phyloP scores from a whole-genome alignment of 306 rosid genomes.

The Malus sylvestris region DNA sequence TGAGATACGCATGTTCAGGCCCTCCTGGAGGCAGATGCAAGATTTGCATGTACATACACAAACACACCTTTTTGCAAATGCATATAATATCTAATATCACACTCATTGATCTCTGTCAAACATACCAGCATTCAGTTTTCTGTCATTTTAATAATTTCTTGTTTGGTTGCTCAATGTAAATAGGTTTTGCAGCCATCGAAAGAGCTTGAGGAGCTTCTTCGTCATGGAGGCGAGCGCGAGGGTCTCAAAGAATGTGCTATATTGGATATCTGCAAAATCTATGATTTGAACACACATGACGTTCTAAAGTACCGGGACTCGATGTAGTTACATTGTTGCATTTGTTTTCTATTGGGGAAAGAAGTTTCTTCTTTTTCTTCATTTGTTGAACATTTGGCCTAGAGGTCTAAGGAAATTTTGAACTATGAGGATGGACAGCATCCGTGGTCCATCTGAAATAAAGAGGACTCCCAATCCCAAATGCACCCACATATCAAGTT shows the following conservation, averaged over 20 bases:
- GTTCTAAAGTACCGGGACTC: slow-evolving; percentile 51
- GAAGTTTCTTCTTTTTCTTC: not conserved
- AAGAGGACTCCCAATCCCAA: too few relatives aligned
- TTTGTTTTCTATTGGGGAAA: not conserved
- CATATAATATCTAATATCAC: not conserved
- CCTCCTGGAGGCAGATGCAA: not conserved
- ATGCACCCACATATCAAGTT: too few relatives aligned
- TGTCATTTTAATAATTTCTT: not conserved
- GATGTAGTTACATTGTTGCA: slow-evolving; percentile 8
- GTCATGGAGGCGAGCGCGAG: slow-evolving; percentile 9
- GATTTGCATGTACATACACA: not conserved
- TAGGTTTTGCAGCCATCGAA: slow-evolving; percentile 62
- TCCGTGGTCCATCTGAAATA: too few relatives aligned
- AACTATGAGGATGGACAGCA: not conserved
- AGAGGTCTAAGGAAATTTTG: not conserved
- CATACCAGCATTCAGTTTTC: not conserved
- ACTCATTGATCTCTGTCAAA: not conserved
- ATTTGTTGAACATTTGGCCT: not conserved
- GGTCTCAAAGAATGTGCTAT: slow-evolving; percentile 48
- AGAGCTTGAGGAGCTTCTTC: slow-evolving; percentile 53
- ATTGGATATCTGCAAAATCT: slow-evolving; percentile 53
- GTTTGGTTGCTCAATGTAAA: not conserved
- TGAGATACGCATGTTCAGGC: not conserved
- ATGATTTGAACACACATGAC: slow-evolving; percentile 49
- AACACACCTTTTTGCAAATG: not conserved